Evolutionary conservation across 257 asterid species (phyloP).

Genomic region (Jaltomata sinuosa): DNA sequence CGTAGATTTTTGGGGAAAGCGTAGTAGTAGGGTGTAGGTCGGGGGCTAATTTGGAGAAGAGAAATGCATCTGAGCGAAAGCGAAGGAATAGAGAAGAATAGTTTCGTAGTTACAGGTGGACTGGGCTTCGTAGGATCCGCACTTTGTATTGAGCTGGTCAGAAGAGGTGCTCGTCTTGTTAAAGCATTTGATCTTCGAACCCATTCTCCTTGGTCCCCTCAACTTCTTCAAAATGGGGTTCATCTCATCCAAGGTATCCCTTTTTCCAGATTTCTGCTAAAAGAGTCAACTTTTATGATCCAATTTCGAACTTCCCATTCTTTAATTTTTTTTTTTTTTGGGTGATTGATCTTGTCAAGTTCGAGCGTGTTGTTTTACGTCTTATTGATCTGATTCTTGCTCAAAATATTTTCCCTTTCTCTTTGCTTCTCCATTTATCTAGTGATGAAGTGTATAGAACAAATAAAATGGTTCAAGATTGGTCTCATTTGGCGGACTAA

Average conservation of each 20-base stretch:
- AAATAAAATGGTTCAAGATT: not conserved
- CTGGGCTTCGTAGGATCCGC: conserved; percentile 85
- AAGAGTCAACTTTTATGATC: not conserved
- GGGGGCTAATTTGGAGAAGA: not conserved
- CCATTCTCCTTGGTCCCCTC: conserved; percentile 64
- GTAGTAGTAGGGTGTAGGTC: not conserved
- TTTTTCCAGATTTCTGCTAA: not conserved
- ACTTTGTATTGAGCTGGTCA: conserved; percentile 73
- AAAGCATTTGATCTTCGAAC: conserved; percentile 71
- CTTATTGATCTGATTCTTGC: not conserved
- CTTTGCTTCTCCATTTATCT: not conserved
- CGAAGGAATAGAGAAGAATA: conserved; percentile 75
- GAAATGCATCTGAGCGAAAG: conserved; percentile 89
- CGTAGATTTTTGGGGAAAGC: not conserved
- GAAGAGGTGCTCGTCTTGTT: conserved; percentile 78
- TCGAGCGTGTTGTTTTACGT: not conserved
- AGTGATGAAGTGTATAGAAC: not conserved
- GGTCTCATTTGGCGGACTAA: not conserved
- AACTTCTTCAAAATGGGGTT: conserved; percentile 52
- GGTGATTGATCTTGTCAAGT: not conserved
- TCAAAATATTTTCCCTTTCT: not conserved
- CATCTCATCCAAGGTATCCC: conserved; percentile 46
- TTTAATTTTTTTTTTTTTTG: not conserved
- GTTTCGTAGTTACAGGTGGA: conserved; percentile 85
- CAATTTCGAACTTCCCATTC: not conserved